Percentiles rank a stretch among this genome's conserved stretches.
Evolutionary conservation across 2,329 filamentous ascomycete species (phyloP).

Genomic region (Penicillium sp.): DNA sequence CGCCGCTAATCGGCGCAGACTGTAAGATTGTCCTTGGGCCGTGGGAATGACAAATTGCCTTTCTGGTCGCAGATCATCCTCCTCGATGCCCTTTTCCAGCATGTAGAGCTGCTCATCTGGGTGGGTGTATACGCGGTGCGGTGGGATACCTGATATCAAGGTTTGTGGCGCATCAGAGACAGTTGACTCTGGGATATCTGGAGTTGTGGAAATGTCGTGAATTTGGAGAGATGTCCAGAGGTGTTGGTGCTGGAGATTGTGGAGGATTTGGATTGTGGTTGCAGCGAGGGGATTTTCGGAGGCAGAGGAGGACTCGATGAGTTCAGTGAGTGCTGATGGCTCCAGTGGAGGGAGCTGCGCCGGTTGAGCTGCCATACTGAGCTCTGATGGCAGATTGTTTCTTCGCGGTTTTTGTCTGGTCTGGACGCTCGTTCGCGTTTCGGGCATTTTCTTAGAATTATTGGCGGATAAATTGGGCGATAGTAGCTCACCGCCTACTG

Average conservation of each 20-base stretch:
- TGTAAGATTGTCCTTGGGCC: slow-evolving; percentile 62
- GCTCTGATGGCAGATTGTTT: not conserved
- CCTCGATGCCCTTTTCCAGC: slow-evolving; percentile 52
- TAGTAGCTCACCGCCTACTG: slow-evolving; percentile 6
- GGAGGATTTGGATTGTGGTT: slow-evolving; percentile 60
- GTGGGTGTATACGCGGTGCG: slow-evolving; percentile 62
- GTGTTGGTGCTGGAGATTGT: slow-evolving; percentile 67
- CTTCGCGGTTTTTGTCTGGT: not conserved
- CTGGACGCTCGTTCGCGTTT: not conserved
- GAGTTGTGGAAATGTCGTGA: slow-evolving; percentile 36
- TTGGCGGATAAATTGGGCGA: not conserved
- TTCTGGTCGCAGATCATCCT: slow-evolving; percentile 51
- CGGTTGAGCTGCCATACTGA: slow-evolving; percentile 18
- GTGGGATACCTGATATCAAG: slow-evolving; percentile 63
- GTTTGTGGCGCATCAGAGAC: slow-evolving; percentile 40
- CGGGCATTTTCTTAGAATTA: not conserved
- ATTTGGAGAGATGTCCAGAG: slow-evolving; percentile 59
- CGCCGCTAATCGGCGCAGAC: slow-evolving; percentile 54
- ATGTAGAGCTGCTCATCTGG: slow-evolving; percentile 65
- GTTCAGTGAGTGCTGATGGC: slow-evolving; percentile 44
- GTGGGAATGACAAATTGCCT: slow-evolving; percentile 63
- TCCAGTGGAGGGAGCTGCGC: slow-evolving; percentile 16
- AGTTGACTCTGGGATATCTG: slow-evolving; percentile 1
- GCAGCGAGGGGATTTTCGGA: slow-evolving; percentile 36
- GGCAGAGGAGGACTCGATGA: slow-evolving; percentile 37